Base-by-base conservation (phyloP, 139 green algal species). In the Micromonas pusilla region DNA sequence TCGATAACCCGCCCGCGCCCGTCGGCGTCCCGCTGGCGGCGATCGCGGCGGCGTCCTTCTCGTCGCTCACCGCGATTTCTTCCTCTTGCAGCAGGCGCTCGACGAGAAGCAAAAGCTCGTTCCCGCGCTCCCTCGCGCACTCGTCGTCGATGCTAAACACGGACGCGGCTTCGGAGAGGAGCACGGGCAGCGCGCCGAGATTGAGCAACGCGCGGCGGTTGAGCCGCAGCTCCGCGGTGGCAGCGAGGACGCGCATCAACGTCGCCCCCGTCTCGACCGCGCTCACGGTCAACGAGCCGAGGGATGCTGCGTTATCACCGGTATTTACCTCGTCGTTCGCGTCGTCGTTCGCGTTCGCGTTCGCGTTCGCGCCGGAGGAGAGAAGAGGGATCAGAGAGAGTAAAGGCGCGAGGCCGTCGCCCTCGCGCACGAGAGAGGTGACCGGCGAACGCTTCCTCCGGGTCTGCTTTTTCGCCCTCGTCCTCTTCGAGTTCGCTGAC, bases 401-500 rank as follows among this genome's bases (percentile, higher is more conserved):
- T 33, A 86, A 74, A n/a, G 81, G 23, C n/a, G 20, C 37, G 1
- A 86, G 65, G 5, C 79, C 82, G 1, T 64, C 65, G 36, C 67
- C 72, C 16, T 83, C 73, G 26, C 38, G 67, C 28, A 91, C 74
- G 2, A 84, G 80, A 1, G 32, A 66, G 23, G 85, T 81, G 6
- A 85, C 34, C n/a, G 21, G 74, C 77, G 33, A 81, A 88, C 30
- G 88, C 77, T 38, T 74, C 38, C 70, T 89, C 88, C 2, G 85
- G 73, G 38, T 86, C 82, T n/a, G 54, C 53, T 9, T 71, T 66
- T 26, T 78, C 76, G 23, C 65, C 64, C 2, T 72, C 70, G 0
- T 66, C 76, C 23, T 82, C 76, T 26, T 72, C 70, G 20, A 92
- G 53, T 23, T 84, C 66, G n/a, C 86, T 83, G n/a, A 91, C 71